These are phyloP conservation scores for Dillenia turbinata DNA, from an alignment of 164 flowering plant genomes.

Conservation along the genomic window DNA sequence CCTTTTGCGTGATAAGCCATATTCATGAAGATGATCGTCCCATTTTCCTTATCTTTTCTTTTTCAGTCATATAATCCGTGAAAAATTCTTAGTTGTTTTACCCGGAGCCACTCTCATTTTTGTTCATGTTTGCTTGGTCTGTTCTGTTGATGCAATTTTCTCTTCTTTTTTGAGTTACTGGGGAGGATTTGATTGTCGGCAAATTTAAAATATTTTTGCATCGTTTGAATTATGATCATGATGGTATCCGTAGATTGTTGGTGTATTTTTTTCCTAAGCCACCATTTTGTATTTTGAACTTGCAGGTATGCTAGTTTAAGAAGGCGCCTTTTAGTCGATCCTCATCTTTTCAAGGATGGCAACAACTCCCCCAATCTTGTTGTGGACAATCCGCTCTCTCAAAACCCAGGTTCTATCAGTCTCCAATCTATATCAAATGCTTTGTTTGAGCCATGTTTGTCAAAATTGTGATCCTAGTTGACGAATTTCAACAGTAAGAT, in stretches of 20 bases:
- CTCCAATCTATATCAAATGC: no score
- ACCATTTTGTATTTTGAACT: not conserved
- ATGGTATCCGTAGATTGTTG: not conserved
- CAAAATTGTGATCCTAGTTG: no score
- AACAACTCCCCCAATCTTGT: slow-evolving; percentile 53
- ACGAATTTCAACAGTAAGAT: no score
- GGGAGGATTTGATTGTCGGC: not conserved
- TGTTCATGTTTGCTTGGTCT: not conserved
- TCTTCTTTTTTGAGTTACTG: not conserved
- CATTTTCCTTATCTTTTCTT: not conserved
- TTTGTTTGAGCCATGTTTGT: no score
- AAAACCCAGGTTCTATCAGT: slow-evolving; percentile 64
- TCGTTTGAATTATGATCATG: not conserved
- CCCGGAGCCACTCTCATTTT: no score
- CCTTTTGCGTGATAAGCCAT: not conserved
- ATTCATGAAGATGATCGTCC: no score
- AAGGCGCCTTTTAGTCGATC: slow-evolving; percentile 76
- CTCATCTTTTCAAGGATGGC: slow-evolving; percentile 59
- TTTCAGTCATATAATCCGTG: slow-evolving; percentile 3
- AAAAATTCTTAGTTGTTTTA: no score
- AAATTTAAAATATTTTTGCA: not conserved
- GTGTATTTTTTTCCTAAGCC: not conserved
- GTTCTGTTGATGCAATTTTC: not conserved
- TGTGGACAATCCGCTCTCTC: slow-evolving; percentile 92
- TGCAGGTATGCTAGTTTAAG: slow-evolving; percentile 78